Conservation (phyloP, 192 early-diverging fungal genomes). For the Coemansia umbellata region DNA sequence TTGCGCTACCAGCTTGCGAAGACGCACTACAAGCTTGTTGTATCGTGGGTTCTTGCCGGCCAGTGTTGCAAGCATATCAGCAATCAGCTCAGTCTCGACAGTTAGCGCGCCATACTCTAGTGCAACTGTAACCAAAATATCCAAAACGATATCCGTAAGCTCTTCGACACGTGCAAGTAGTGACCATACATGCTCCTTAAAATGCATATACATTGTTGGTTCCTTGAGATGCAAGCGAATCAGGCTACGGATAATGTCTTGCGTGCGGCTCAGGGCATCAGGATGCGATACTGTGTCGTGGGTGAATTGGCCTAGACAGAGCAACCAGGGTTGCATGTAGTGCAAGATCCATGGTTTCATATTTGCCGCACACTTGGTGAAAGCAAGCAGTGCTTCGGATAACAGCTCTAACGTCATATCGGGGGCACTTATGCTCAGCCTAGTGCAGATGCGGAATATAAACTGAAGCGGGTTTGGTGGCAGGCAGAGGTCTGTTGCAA, state of each 20-base stretch:
- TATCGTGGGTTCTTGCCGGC: conserved; percentile 71
- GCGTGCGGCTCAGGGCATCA: conserved; percentile 52
- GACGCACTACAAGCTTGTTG: conserved; percentile 75
- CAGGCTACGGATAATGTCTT: conserved; percentile 72
- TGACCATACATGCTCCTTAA: conserved; percentile 85
- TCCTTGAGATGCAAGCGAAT: conserved; percentile 82
- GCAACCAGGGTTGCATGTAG: conserved; percentile 88
- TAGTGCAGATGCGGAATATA: conserved; percentile 75
- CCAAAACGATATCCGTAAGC: conserved; percentile 75
- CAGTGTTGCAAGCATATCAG: conserved; percentile 80
- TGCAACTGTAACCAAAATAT: conserved; percentile 75
- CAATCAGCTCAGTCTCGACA: conserved; percentile 75
- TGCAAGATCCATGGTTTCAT: conserved; percentile 79
- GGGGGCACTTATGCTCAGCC: conserved; percentile 68
- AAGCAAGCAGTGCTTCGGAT: conserved; percentile 77
- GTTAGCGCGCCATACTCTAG: conserved; percentile 77
- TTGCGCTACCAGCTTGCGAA: conserved; percentile 77
- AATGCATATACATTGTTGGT: conserved; percentile 75
- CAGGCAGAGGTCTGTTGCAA: conserved; percentile 79
- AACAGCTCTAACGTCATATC: conserved; percentile 88
- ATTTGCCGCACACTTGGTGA: conserved; percentile 67
- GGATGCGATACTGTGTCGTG: conserved; percentile 38
- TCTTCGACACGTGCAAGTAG: conserved; percentile 74
- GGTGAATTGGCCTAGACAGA: conserved; percentile 67
- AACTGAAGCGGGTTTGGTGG: conserved; percentile 88